A percentile compares a stretch with the other conserved stretches of the same genome.
Conservation (phyloP, 108 stramenopile species). For the Conticribra weissflogii region DNA sequence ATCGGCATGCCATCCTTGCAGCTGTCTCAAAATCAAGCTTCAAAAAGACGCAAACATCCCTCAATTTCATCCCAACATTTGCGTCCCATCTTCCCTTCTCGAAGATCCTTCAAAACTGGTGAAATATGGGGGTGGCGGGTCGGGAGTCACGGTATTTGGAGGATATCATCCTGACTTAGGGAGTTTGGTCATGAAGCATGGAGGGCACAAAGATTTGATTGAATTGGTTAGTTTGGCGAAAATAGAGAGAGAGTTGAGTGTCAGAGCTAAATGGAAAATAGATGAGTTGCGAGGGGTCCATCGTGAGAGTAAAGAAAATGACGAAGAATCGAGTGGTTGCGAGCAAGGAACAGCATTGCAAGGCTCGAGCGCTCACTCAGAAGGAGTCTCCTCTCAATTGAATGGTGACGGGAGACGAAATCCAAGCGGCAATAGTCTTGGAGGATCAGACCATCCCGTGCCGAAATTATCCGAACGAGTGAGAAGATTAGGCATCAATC, state of each 20-base stretch:
- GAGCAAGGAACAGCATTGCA: too few species aligned
- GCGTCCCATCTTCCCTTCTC: slow-evolving; percentile 53
- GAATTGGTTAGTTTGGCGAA: slow-evolving; percentile 73
- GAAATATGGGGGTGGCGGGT: slow-evolving; percentile 37
- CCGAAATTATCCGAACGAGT: neutral
- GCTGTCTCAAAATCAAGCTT: slow-evolving; percentile 21
- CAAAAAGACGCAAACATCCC: slow-evolving; percentile 52
- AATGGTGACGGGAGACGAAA: too few species aligned
- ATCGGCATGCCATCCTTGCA: neutral
- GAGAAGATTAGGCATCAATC: neutral
- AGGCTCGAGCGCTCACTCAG: too few species aligned
- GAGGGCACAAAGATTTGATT: slow-evolving; percentile 68
- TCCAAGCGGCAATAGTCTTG: too few species aligned
- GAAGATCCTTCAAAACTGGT: slow-evolving; percentile 28
- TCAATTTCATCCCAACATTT: slow-evolving; percentile 69
- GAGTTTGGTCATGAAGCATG: slow-evolving; percentile 84
- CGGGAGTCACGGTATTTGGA: slow-evolving; percentile 60
- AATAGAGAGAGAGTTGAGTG: slow-evolving; percentile 63
- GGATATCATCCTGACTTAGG: slow-evolving; percentile 69
- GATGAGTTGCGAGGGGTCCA: neutral
- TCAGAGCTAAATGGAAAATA: slow-evolving; percentile 38
- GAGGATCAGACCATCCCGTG: too few species aligned
- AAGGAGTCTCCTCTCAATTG: too few species aligned
- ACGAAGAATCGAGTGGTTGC: too few species aligned
- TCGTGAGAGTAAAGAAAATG: neutral